Evolutionary conservation across 441 rosid species (phyloP), one percentile per base, ranked within the genome.

Genomic region (Erodium moschatum): DNA sequence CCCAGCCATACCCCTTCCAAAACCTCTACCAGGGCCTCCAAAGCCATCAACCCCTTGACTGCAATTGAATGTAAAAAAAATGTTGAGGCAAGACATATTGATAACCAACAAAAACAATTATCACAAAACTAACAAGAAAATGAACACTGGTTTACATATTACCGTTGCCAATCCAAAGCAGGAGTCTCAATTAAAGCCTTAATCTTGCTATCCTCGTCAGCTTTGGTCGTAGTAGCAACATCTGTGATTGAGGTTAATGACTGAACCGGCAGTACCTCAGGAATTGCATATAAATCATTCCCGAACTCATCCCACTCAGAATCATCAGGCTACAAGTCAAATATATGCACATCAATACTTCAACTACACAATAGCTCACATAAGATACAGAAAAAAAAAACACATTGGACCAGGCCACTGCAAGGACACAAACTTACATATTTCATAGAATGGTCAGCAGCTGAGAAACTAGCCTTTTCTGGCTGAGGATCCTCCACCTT

Each of bases 91-190:
- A 46, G 70, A 1, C 15, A 56, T 33, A 27, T 38, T 12, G 52
- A 38, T 46, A 63, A 60, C 29, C 62, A 69, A 6, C 46, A 21
- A 27, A 7, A 12, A 46, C 15, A 12, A 29, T 38, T 18, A 44
- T 27, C 5, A 31, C 48, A 12, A 76, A 42, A 50, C 62, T 44
- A 52, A 19, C 67, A 18, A 71, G 61, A 46, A 61, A 31, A 69
- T 7, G 6, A 35, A 7, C 40, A 31, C 24, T 33, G 66, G 19
- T 16, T 20, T 6, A 29, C 73, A 69, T 75, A 89, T 85, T 72
- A 92, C 98, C 96, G 87, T 81, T 89, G 97, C 99, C 99, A 95
- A 77, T 92, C 99, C 76, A 95, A 84, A 63, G 97, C 97, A 44
- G 96, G 96, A 58, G 99, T 87, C 69, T 95, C 92, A 75, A 92